Conservation (phyloP, 352 stramenopile genomes). For the Globisporangium iwayamae region DNA sequence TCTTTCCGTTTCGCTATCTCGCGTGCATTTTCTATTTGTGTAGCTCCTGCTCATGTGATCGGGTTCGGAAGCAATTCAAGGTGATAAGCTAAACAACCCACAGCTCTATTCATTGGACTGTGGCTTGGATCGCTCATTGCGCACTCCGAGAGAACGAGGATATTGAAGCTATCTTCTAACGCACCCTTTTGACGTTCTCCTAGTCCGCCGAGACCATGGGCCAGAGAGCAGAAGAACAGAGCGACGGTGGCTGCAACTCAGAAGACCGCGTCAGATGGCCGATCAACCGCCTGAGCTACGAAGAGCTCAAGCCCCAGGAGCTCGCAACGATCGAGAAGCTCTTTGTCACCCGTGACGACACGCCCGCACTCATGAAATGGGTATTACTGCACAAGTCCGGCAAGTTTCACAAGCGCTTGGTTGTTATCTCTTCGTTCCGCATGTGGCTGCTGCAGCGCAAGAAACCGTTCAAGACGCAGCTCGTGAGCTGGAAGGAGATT, state of each 20-base stretch:
- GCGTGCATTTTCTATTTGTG: neutral
- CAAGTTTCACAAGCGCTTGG: constrained; percentile 41
- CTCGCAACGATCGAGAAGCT: constrained; percentile 40
- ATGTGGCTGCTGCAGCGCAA: constrained; percentile 50
- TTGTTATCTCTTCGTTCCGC: constrained; percentile 55
- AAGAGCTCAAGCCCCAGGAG: constrained; percentile 44
- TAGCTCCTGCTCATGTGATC: neutral
- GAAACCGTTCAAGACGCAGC: constrained; percentile 33
- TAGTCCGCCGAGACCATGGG: neutral
- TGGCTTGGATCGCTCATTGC: too few species aligned
- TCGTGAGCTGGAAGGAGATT: constrained; percentile 32
- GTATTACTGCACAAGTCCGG: constrained; percentile 36
- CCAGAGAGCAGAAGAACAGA: neutral
- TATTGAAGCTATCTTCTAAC: too few species aligned
- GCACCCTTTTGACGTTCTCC: too few species aligned
- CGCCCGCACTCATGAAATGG: constrained; percentile 61
- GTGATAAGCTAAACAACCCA: neutral
- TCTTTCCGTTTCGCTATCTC: neutral
- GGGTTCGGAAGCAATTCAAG: neutral
- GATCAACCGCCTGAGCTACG: constrained; percentile 64
- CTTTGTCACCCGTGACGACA: constrained; percentile 43
- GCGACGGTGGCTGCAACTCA: neutral
- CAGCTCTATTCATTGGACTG: neutral
- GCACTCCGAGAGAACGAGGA: too few species aligned
- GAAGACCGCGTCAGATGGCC: constrained; percentile 30